Evolutionary conservation across 768 basidiomycete genomes (phyloP).

Genomic region (Ramaria rubella): DNA sequence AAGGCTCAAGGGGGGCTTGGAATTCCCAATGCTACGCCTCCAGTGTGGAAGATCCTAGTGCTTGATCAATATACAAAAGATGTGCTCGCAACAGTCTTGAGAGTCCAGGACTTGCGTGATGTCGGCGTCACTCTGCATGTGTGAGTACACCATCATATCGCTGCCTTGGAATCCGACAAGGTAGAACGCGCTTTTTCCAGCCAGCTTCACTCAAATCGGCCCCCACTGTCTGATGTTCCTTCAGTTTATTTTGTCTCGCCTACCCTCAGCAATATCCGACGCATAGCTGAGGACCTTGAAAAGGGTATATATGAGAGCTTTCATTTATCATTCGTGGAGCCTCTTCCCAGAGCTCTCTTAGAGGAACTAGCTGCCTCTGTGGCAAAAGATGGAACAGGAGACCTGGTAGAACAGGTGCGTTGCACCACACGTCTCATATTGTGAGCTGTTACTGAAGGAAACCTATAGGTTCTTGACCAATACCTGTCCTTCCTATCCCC

Average conservation of each 20-base stretch:
- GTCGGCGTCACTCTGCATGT: conserved; percentile 97
- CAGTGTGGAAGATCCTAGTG: conserved; percentile 95
- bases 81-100: conserved; percentile 87
- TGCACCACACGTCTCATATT: background rate
- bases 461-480: conserved; percentile 80
- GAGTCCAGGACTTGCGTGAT: conserved; percentile 94
- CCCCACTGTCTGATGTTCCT: conserved; percentile 89
- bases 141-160: conserved; percentile 42
- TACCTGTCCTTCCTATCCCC: conserved; percentile 95
- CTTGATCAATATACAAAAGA: conserved; percentile 96
- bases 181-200: conserved; percentile 32
- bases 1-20: conserved; percentile 37
- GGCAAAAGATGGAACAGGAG: conserved; percentile 75
- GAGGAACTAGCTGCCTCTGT: conserved; percentile 91
- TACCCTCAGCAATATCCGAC: conserved; percentile 73
- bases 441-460: conserved; percentile 12
- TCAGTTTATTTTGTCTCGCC: conserved; percentile 96
- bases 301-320: conserved; percentile 88
- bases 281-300: conserved; percentile 91
- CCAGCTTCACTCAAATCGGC: conserved; percentile 84
- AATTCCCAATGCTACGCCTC: conserved; percentile 51
- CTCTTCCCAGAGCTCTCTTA: conserved; percentile 77
- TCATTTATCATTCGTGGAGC: conserved; percentile 93
- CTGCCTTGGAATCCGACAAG: background rate
- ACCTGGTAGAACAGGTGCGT: conserved; percentile 70